Percentiles rank a stretch among this genome's conserved stretches.
Conservation (phyloP, 768 basidiomycete genomes). For the Serendipita vermifera region DNA sequence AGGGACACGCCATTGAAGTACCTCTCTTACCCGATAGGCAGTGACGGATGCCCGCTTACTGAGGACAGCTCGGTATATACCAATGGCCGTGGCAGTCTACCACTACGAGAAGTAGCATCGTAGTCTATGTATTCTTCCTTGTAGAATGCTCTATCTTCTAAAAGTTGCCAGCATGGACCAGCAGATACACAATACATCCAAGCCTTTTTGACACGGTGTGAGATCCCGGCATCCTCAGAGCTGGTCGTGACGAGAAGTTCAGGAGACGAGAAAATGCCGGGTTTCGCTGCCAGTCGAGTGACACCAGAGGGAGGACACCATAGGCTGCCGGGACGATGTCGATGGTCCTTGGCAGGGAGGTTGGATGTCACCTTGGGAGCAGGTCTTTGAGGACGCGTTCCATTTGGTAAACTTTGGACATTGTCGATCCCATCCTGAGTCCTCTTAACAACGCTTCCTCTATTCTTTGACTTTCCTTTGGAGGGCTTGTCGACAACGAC, state of each 20-base stretch:
- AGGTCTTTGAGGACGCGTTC: neutral
- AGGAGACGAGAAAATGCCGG: constrained; percentile 37
- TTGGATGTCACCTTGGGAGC: neutral
- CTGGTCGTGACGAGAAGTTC: constrained; percentile 38
- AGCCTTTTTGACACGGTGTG: constrained; percentile 48
- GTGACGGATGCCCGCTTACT: constrained; percentile 31
- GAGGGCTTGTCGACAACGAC: neutral
- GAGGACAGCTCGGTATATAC: constrained; percentile 37
- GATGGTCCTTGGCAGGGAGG: neutral
- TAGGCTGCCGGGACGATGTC: neutral
- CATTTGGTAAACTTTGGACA: neutral
- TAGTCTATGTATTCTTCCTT: constrained; percentile 34
- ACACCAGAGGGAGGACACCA: neutral
- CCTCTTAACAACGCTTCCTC: neutral
- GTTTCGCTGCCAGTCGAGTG: constrained; percentile 18
- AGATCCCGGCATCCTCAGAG: constrained; percentile 35
- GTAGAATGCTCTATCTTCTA: constrained; percentile 67
- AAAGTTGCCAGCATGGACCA: constrained; percentile 67
- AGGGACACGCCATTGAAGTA: too few relatives aligned
- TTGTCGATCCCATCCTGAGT: neutral
- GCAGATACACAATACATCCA: constrained; percentile 64
- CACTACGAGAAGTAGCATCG: neutral
- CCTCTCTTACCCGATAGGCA: neutral
- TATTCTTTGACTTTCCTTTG: too few relatives aligned
- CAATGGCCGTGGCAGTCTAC: constrained; percentile 1